Evolutionary conservation across 192 early-diverging fungal genomes (phyloP).

Genomic region (Phlyctochytrium planicorne): DNA sequence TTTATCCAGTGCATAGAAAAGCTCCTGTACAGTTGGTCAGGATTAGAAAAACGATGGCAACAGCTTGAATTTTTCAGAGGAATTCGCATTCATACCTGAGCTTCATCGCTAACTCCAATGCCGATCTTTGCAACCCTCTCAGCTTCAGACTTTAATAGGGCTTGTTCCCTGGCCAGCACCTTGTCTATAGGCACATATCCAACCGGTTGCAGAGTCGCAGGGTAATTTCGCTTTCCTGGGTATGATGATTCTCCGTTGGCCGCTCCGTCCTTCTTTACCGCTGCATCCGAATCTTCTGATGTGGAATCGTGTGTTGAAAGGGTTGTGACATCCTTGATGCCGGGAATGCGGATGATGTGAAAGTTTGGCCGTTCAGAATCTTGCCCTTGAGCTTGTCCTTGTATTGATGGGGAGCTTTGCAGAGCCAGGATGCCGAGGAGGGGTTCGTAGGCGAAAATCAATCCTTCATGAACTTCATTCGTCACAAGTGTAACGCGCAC

Average conservation of each 20-base stretch:
- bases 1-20: constrained; percentile 54
- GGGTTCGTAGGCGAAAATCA: constrained; percentile 39
- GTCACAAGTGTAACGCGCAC: not conserved
- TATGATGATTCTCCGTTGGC: not conserved
- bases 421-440: constrained; percentile 33
- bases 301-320: constrained; percentile 1
- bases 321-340: constrained; percentile 23
- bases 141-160: constrained; percentile 10
- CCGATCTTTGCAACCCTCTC: constrained; percentile 32
- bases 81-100: constrained; percentile 36
- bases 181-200: constrained; percentile 27
- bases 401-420: constrained; percentile 11
- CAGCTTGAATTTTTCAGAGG: not conserved
- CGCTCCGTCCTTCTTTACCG: constrained; percentile 3
- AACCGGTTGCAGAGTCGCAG: constrained; percentile 25
- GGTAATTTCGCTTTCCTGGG: not conserved
- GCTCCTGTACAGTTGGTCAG: constrained; percentile 17
- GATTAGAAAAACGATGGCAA: not conserved
- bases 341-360: constrained; percentile 32
- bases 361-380: constrained; percentile 36
- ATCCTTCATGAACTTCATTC: constrained; percentile 26
- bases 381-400: no score
- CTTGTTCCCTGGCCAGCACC: constrained; percentile 14
- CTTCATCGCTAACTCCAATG: constrained; percentile 34
- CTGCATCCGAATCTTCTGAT: constrained; percentile 4